Base-by-base conservation (phyloP, 495 filamentous ascomycete genomes). In the Penicillium maclennaniae region DNA sequence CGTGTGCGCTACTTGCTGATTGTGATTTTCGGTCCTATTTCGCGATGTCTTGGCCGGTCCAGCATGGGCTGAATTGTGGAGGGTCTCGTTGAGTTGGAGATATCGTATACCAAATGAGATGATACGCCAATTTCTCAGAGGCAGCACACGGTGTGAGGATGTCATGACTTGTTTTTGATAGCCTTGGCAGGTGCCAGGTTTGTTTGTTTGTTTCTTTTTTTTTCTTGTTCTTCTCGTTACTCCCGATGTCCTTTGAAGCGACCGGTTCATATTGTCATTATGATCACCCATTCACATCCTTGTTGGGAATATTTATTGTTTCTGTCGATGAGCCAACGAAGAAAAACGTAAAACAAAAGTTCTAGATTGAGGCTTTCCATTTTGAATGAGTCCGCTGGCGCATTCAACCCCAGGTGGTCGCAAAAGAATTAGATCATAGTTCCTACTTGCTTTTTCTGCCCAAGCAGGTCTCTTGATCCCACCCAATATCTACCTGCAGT, bases 221-320 rank as follows among this genome's bases (percentile, higher is more conserved):
- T 62, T 55, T 59, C 53, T 60, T 39, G 14, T 36, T 61, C n/a
- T 49, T 59, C 62, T 48, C 23, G 23, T 23, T 23, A 23, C 23
- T 23, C 23, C 23, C 2, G 23, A 23, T 55, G 55, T 55, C 53
- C 55, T 55, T 65, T 57, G 58, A 57, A 61, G 61, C 61, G 62
- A 62, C 51, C 53, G 38, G 59, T 64, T 53, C 56, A 65, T 62
- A 59, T 61, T 63, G 59, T 60, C 31, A 34, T 34, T 61, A 59
- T 61, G 52, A 60, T 53, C 55, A 63, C 56, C 45, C 55, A 52
- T 53, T 59, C 16, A 31, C 3, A 6, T 45, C 14, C 23, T 47
- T 31, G 16, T 58, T 37, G 49, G 25, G 47, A 49, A 36, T 34
- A 20, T 51, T 48, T 19, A 49, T 56, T 56, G 43, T 58, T 48